Evolutionary conservation across 306 rosid genomes (phyloP).

Genomic region (Pachyrhizus erosus): DNA sequence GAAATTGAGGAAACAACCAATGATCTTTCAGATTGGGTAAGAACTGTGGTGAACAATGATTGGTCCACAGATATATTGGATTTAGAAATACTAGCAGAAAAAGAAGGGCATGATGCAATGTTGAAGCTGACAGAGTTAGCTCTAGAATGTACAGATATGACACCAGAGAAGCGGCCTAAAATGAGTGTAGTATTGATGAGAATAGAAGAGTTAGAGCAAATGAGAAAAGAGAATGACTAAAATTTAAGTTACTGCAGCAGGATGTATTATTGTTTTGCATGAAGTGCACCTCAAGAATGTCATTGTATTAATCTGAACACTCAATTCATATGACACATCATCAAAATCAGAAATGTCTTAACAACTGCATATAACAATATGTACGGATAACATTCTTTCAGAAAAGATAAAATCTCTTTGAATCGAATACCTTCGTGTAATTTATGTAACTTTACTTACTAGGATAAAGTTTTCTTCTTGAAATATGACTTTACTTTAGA

Average conservation of each 20-base stretch:
- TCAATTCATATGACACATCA: slow-evolving; percentile 23
- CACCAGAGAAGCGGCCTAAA: slow-evolving; percentile 62
- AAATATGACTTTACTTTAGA: not conserved
- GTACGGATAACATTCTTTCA: not conserved
- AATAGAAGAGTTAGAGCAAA: slow-evolving; percentile 62
- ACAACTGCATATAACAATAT: not conserved
- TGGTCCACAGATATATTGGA: slow-evolving; percentile 84
- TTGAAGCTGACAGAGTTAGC: slow-evolving; percentile 70
- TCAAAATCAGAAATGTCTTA: slow-evolving; percentile 31
- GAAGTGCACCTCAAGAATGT: slow-evolving; percentile 14
- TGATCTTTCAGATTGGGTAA: slow-evolving; percentile 79
- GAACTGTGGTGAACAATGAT: slow-evolving; percentile 68
- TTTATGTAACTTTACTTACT: too few species aligned
- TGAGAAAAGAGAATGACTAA: slow-evolving; percentile 45
- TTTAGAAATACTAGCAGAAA: slow-evolving; percentile 59
- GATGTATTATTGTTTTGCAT: slow-evolving; percentile 3
- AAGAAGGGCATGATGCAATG: slow-evolving; percentile 74
- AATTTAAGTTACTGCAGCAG: not conserved
- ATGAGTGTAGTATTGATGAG: slow-evolving; percentile 60
- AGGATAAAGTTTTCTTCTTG: not conserved
- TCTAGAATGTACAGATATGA: slow-evolving; percentile 64
- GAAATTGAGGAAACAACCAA: slow-evolving; percentile 44
- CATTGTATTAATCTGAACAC: slow-evolving; percentile 2
- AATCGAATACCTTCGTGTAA: too few species aligned
- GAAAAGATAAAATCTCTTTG: slow-evolving; percentile 20